Percentiles rank a stretch among this genome's conserved stretches.
Evolutionary conservation across 2,329 filamentous ascomycete species (phyloP).

Genomic region (Plenodomus lindquistii): DNA sequence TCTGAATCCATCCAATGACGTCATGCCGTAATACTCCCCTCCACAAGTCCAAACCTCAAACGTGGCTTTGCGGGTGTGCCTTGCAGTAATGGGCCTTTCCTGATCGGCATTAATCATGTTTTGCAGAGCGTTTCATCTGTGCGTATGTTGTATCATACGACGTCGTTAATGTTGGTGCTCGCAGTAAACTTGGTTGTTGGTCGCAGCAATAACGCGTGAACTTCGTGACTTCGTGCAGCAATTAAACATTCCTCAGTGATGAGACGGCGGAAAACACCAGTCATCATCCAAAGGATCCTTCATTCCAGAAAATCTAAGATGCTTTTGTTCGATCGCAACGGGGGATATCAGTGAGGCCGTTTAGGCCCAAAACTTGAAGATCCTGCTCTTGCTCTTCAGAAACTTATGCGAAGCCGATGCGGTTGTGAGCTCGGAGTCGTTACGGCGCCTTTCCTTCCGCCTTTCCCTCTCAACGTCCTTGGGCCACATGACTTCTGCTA

Average conservation of each 20-base stretch:
- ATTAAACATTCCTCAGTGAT: too few species aligned
- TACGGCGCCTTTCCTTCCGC: conserved; percentile 15
- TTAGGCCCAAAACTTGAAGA: conserved; percentile 45
- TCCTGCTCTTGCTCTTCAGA: conserved; percentile 39
- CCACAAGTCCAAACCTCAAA: conserved; percentile 9
- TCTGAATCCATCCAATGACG: conserved; percentile 23
- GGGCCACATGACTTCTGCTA: conserved; percentile 5
- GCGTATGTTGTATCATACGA: conserved; percentile 1
- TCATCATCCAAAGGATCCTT: conserved; percentile 8
- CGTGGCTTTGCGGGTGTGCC: conserved; percentile 38
- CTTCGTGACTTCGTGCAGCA: conserved; percentile 25
- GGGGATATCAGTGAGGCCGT: not conserved
- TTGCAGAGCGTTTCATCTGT: not conserved
- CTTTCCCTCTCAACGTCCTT: conserved; percentile 23
- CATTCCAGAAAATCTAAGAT: not conserved
- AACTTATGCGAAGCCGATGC: conserved; percentile 28
- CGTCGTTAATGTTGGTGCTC: conserved; percentile 5
- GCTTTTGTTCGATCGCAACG: too few species aligned
- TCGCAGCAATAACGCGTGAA: conserved; percentile 17
- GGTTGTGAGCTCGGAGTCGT: conserved; percentile 7
- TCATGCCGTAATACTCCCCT: conserved; percentile 18
- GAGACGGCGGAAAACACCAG: too few species aligned
- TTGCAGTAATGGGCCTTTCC: conserved; percentile 32
- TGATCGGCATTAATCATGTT: conserved; percentile 21
- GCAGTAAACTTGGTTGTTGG: conserved; percentile 13